Conservation (phyloP, 805 yeast species). For the Groenewaldozyma tartarivorans region DNA sequence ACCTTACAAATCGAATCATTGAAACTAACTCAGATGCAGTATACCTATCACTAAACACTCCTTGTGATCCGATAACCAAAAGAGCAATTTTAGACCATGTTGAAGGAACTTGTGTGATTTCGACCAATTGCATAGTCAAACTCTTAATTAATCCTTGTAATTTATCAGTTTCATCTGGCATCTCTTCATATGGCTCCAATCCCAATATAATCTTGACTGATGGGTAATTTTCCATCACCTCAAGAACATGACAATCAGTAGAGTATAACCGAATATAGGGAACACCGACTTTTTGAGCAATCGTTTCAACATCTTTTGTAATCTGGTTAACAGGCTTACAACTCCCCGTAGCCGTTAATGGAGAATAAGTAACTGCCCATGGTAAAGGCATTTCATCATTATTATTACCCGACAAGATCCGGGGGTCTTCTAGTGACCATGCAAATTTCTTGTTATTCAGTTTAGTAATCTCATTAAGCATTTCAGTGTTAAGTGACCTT, state of each 20-base stretch:
- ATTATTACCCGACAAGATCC: too few relatives aligned
- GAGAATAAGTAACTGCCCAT: slow-evolving; percentile 18
- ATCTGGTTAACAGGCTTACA: slow-evolving; percentile 14
- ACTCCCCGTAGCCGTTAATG: slow-evolving; percentile 11
- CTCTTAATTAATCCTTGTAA: not conserved
- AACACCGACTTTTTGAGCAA: slow-evolving; percentile 6
- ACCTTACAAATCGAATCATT: slow-evolving; percentile 14
- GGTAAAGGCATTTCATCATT: slow-evolving; percentile 15
- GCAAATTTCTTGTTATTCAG: too few relatives aligned
- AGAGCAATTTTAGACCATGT: slow-evolving; percentile 13
- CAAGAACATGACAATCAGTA: slow-evolving; percentile 16
- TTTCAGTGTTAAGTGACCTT: too few relatives aligned
- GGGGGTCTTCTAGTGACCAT: too few relatives aligned
- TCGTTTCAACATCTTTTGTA: slow-evolving; percentile 2
- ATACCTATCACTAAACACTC: slow-evolving; percentile 14
- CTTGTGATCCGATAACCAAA: slow-evolving; percentile 19
- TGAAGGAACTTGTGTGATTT: slow-evolving; percentile 9
- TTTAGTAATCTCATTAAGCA: too few relatives aligned
- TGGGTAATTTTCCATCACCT: slow-evolving; percentile 9
- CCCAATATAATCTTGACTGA: slow-evolving; percentile 15
- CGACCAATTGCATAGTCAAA: slow-evolving; percentile 1
- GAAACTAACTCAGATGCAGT: slow-evolving; percentile 14
- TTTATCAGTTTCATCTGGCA: not conserved
- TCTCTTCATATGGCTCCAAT: slow-evolving; percentile 12
- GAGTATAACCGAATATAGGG: slow-evolving; percentile 13